Percentiles rank a stretch among this genome's conserved stretches.
These are phyloP conservation scores for Aspergillus clavatus DNA, from an alignment of 2,329 filamentous ascomycete genomes.

Conservation along the genomic window DNA sequence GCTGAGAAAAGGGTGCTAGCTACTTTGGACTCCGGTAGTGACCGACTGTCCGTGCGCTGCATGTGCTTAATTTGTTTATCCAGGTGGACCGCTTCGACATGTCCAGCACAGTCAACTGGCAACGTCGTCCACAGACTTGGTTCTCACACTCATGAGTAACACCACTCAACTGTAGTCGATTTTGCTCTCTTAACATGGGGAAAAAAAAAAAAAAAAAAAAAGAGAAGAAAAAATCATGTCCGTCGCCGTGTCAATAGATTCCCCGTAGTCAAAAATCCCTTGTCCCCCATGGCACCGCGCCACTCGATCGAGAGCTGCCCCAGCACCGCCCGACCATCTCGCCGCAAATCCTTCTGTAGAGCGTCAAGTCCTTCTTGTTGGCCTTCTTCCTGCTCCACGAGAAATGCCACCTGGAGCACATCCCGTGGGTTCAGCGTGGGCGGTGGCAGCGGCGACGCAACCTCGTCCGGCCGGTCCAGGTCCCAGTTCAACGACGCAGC, in stretches of 20 bases:
- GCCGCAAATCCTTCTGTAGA: conserved; percentile 44
- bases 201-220: too few species aligned
- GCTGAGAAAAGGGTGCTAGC: too few species aligned
- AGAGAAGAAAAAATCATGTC: conserved; percentile 23
- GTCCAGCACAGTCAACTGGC: too few species aligned
- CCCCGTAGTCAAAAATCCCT: conserved; percentile 80
- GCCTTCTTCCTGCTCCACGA: conserved; percentile 52
- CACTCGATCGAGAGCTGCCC: conserved; percentile 83
- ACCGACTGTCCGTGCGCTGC: too few species aligned
- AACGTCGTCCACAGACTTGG: too few species aligned
- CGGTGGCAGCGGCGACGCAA: conserved; percentile 28
- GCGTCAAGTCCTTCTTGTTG: conserved; percentile 49
- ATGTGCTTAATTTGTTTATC: too few species aligned
- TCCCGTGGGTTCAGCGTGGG: conserved; percentile 57
- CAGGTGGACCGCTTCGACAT: too few species aligned
- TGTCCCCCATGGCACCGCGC: conserved; percentile 84
- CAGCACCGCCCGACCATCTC: conserved; percentile 57
- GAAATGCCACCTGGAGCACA: conserved; percentile 60
- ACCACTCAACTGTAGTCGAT: too few species aligned
- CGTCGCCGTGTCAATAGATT: conserved; percentile 56
- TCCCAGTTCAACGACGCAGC: conserved; percentile 55
- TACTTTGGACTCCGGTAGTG: too few species aligned
- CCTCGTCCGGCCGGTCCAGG: conserved; percentile 30
- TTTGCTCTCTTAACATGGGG: too few species aligned
- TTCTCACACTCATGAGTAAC: too few species aligned